A percentile compares a stretch with the other conserved stretches of the same genome.
These are phyloP conservation scores for Neophaeococcomyces mojaviensis DNA, from an alignment of 2,329 filamentous ascomycete genomes.

Conservation along the genomic window DNA sequence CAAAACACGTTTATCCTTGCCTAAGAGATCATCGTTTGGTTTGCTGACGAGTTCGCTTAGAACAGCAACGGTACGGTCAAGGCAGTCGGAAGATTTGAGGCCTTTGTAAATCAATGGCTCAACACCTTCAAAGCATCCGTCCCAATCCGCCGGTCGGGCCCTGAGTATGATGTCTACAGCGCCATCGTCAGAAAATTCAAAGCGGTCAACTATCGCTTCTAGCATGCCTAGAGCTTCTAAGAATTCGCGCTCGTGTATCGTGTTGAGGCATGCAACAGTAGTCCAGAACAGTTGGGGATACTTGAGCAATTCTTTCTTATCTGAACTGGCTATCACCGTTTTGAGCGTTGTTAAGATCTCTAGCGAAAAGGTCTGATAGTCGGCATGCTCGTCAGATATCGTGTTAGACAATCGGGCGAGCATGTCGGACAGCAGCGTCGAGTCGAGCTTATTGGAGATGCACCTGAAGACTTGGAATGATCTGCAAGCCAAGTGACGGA, in stretches of 20 bases:
- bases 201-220: slow-evolving; percentile 72
- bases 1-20: slow-evolving; percentile 72
- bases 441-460: slow-evolving; percentile 82
- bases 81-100: slow-evolving; percentile 73
- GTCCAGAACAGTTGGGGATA: slow-evolving; percentile 98
- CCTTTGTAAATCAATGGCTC: slow-evolving; percentile 86
- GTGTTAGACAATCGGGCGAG: slow-evolving; percentile 90
- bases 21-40: slow-evolving; percentile 72
- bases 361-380: slow-evolving; percentile 96
- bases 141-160: slow-evolving; percentile 77
- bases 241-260: slow-evolving; percentile 93
- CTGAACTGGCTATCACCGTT: slow-evolving; percentile 78
- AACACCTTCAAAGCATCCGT: slow-evolving; percentile 78
- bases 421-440: slow-evolving; percentile 95
- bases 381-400: slow-evolving; percentile 85
- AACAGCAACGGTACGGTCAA: slow-evolving; percentile 67
- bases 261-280: slow-evolving; percentile 89
- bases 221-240: slow-evolving; percentile 87
- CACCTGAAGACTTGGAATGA: slow-evolving; percentile 97
- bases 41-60: slow-evolving; percentile 72
- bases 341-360: slow-evolving; percentile 93
- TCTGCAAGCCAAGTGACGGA: slow-evolving; percentile 86
- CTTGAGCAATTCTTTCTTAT: slow-evolving; percentile 69
- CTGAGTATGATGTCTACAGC: slow-evolving; percentile 67
- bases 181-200: slow-evolving; percentile 66